Base-by-base conservation (phyloP, 73 alveolate genomes). In the Stentor coeruleus region DNA sequence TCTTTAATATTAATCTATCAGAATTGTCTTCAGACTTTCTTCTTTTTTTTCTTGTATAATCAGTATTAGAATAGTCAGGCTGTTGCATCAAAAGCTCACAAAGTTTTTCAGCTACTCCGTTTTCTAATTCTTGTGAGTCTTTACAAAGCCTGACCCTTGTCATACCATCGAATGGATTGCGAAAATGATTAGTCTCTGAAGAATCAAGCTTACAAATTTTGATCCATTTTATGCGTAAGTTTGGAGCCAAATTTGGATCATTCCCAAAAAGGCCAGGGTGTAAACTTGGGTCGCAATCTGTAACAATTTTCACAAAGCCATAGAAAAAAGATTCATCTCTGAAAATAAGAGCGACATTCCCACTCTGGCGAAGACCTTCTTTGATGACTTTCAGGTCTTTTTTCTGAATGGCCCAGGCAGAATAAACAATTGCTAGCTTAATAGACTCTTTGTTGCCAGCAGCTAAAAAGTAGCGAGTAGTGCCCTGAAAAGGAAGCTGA, bases 251-350 rank as follows among this genome's bases (percentile, higher is more conserved):
- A 31, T 14, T n/a, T 0, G 83, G 37, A 39, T 38, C 38, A 39
- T 75, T n/a, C 38, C 72, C 72, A 75, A 75, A 75, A 40, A 75
- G n/a, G 15, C 84, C 84, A 20, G 86, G 86, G 39, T 79, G 15
- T 15, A 79, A 33, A 33, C 28, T 57, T 11, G 86, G 57, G 82
- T 79, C 84, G 28, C 41, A 35, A 3, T 30, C 84, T 38, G 42
- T 6, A 28, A 35, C 84, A 38, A 81, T 81, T 35, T 39, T 38
- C 35, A 59, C 87, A 60, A 28, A 81, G 4, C 87, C 87, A n/a
- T 59, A 72, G 39, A 81, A 81, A 28, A 30, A 30, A 35, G 37
- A 38, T 3, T 30, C 86, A 58, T 75, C 83, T n/a, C 38, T 75
- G 58, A 75, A 75, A 36, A 75, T 36, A 15, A 75, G 58, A 20